phyloP scores from a whole-genome alignment of 2,329 filamentous ascomycete species.

The Exophiala sideris region DNA sequence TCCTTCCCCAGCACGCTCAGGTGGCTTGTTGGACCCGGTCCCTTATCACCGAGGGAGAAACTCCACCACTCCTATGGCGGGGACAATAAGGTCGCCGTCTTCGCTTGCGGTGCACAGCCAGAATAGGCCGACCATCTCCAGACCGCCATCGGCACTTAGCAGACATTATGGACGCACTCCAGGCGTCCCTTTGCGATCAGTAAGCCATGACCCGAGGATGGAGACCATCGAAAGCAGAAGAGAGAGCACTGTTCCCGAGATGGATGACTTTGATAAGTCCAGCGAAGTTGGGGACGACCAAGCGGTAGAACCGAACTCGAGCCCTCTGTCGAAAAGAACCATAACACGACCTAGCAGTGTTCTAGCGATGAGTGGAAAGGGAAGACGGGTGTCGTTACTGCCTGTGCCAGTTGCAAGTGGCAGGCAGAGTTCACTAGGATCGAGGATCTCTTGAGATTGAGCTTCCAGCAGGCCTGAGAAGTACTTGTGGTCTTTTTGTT shows the following conservation, averaged over 20 bases:
- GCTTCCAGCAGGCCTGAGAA: slow-evolving; percentile 19
- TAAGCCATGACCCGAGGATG: slow-evolving; percentile 8
- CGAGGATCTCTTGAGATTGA: slow-evolving; percentile 15
- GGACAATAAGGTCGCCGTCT: slow-evolving; percentile 28
- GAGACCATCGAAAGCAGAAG: slow-evolving; percentile 9
- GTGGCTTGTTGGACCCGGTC: slow-evolving; percentile 27
- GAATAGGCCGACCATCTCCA: slow-evolving; percentile 18
- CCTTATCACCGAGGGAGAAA: slow-evolving; percentile 26
- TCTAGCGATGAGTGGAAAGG: slow-evolving; percentile 26
- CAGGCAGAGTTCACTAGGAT: slow-evolving; percentile 23
- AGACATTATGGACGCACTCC: slow-evolving; percentile 17
- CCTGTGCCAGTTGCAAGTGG: slow-evolving; percentile 23
- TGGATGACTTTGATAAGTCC: slow-evolving; percentile 18
- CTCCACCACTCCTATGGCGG: slow-evolving; percentile 14
- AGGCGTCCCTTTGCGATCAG: slow-evolving; percentile 14
- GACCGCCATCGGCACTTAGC: slow-evolving; percentile 24
- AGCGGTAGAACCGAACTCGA: slow-evolving; percentile 25
- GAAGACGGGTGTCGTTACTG: slow-evolving; percentile 28
- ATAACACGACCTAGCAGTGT: slow-evolving; percentile 28
- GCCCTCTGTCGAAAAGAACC: slow-evolving; percentile 27
- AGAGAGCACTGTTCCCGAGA: slow-evolving; percentile 1
- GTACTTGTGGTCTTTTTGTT: slow-evolving; percentile 10
- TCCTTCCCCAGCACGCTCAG: slow-evolving; percentile 17
- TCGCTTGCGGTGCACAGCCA: slow-evolving; percentile 23
- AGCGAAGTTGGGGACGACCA: slow-evolving; percentile 25